Evolutionary conservation across 768 basidiomycete genomes (phyloP).

Genomic region (Mycena galericulata): DNA sequence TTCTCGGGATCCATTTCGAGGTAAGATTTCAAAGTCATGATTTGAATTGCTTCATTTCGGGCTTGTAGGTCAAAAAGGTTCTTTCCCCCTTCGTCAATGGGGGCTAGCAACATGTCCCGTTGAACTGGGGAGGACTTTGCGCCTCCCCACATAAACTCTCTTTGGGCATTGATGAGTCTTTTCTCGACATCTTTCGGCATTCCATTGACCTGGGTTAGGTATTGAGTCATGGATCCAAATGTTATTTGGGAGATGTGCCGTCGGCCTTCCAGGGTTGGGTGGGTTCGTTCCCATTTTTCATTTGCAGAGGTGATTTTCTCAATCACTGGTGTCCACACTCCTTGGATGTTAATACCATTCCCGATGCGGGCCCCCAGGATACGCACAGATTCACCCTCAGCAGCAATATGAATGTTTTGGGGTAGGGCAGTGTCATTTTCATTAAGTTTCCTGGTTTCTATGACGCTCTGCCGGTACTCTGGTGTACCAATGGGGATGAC

Average conservation of each 20-base stretch:
- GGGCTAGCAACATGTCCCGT: constrained; percentile 32
- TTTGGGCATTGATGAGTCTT: too few species aligned
- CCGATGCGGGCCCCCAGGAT: constrained; percentile 50
- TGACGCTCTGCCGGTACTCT: constrained; percentile 31
- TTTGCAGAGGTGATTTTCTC: too few species aligned
- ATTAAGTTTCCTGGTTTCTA: constrained; percentile 13
- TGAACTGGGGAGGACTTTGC: constrained; percentile 29
- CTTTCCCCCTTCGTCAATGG: constrained; percentile 38
- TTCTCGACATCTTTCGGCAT: too few species aligned
- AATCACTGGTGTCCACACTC: too few species aligned
- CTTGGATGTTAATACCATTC: constrained; percentile 41
- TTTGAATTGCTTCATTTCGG: too few species aligned
- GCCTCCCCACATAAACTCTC: too few species aligned
- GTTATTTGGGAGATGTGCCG: too few species aligned
- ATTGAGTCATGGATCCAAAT: too few species aligned
- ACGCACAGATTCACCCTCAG: constrained; percentile 42
- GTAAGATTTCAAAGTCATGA: constrained; percentile 43
- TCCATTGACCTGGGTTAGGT: too few species aligned
- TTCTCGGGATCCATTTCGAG: constrained; percentile 23
- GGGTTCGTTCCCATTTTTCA: too few species aligned
- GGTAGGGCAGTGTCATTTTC: neutral
- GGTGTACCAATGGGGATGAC: constrained; percentile 45
- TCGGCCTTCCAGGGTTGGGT: too few species aligned
- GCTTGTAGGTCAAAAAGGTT: constrained; percentile 39
- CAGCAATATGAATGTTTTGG: constrained; percentile 41